Base-by-base conservation (phyloP, 192 early-diverging fungal species). In the Endogone sp. region DNA sequence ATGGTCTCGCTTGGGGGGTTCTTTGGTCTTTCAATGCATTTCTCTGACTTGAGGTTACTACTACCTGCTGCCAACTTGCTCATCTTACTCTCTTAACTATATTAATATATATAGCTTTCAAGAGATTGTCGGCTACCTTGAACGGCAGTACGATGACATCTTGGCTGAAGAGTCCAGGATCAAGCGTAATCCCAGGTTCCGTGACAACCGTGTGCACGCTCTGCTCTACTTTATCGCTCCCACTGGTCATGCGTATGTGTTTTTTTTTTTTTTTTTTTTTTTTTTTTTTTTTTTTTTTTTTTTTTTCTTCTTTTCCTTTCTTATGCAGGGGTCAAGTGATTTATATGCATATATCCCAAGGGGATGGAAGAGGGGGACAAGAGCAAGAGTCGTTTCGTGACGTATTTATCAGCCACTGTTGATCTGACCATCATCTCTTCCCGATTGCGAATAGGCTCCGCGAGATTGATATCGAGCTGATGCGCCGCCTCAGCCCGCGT, bases 201-300 rank as follows among this genome's bases (percentile, higher is more conserved):
- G 89, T 79, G 98, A 99, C 81, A 93, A 94, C 82, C 89, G 98
- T 63, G 87, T 99, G 29, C 98, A 99, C 74, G 93, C 92, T 16
- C 85, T 97, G 25, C 83, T 99, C 64, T 99, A 99, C 86, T 99
- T 99, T 78, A 97, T 99, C 71, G 86, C 92, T 30, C 96, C 98
- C 23, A 95, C 95, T 32, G 98, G 98, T 30, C 96, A 98, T 84
- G 85, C 92, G 84, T 87, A 84, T 67, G 73, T 67, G 62, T 54
- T 20, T 30, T 29, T 29, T 28, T 62, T 56, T 10, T 3, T n/a
- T 3, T 13, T 25, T 10, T 28, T 22, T 22, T 24, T 20, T 26
- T 23, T 65, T 20, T 3, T 10, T 28, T 10, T 60, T 29, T 2
- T n/a, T n/a, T n/a, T n/a, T n/a, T n/a, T n/a, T 11, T 24, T 70